These are phyloP conservation scores for Populus euphratica DNA, from an alignment of 345 rosid genomes.

Conservation along the genomic window DNA sequence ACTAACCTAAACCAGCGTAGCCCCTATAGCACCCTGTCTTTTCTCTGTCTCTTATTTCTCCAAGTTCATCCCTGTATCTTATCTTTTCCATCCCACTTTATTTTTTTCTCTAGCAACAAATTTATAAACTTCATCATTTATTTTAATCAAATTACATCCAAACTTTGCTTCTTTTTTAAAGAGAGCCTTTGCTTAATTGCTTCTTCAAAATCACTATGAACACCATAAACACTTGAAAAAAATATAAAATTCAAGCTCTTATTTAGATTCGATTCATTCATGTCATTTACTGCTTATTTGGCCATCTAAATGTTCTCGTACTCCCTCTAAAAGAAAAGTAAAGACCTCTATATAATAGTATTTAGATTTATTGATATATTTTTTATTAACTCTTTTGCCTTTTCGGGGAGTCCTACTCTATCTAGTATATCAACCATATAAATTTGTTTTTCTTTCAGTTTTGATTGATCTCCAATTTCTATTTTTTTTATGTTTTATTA, in stretches of 20 bases:
- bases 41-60: no score
- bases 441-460: neutral
- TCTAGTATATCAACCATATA: constrained; percentile 66
- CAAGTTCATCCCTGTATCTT: no score
- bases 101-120: constrained; percentile 54
- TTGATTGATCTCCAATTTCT: no score
- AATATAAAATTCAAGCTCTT: constrained; percentile 47
- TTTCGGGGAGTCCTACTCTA: constrained; percentile 51
- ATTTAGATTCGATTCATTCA: no score
- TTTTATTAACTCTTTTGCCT: constrained; percentile 58
- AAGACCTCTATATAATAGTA: constrained; percentile 46
- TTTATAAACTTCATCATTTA: constrained; percentile 66
- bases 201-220: constrained; percentile 37
- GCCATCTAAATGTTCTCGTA: constrained; percentile 53
- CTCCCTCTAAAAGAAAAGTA: constrained; percentile 57
- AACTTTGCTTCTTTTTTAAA: constrained; percentile 57
- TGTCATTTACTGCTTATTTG: neutral
- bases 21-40: no score
- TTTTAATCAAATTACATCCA: constrained; percentile 79
- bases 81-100: no score
- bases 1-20: no score
- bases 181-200: constrained; percentile 52
- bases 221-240: constrained; percentile 70
- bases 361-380: constrained; percentile 51
- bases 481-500: no score